phyloP scores from a whole-genome alignment of 2,329 filamentous ascomycete genomes.

The Fusarium sp. region DNA sequence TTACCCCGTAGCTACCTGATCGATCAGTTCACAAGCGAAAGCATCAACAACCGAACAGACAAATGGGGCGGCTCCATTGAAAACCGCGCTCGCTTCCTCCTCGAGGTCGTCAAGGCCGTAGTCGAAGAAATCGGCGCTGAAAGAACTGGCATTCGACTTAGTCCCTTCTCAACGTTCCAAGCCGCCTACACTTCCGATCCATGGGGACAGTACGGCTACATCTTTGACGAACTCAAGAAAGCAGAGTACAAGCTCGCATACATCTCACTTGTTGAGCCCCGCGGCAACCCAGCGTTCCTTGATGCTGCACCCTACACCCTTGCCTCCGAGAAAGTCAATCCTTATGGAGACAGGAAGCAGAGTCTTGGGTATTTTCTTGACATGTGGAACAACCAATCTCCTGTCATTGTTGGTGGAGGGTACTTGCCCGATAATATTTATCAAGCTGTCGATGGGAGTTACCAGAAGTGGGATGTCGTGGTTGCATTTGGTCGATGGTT shows the following conservation, averaged over 20 bases:
- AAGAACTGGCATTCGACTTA: constrained; percentile 66
- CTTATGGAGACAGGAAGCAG: constrained; percentile 49
- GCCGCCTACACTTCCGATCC: constrained; percentile 46
- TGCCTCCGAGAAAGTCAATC: constrained; percentile 7
- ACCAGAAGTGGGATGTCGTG: constrained; percentile 47
- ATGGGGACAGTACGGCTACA: constrained; percentile 49
- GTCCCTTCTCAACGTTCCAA: constrained; percentile 61
- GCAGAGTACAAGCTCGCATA: constrained; percentile 51
- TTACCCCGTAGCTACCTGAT: constrained; percentile 58
- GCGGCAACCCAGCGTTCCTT: constrained; percentile 53
- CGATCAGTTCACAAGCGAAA: constrained; percentile 71
- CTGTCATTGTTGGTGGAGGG: constrained; percentile 52
- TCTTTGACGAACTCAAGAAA: constrained; percentile 47
- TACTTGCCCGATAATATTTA: constrained; percentile 47
- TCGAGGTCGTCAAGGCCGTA: constrained; percentile 62
- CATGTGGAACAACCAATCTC: constrained; percentile 51
- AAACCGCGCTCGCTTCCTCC: constrained; percentile 64
- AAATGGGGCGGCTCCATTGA: constrained; percentile 66
- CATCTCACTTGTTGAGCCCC: constrained; percentile 55
- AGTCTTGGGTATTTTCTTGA: constrained; percentile 52
- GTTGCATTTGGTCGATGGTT: constrained; percentile 54
- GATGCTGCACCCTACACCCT: constrained; percentile 41
- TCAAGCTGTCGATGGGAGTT: constrained; percentile 42
- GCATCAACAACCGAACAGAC: constrained; percentile 66
- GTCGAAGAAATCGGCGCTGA: constrained; percentile 62